Conservation (phyloP, 306 rosid genomes). For the Crataegus laevigata region DNA sequence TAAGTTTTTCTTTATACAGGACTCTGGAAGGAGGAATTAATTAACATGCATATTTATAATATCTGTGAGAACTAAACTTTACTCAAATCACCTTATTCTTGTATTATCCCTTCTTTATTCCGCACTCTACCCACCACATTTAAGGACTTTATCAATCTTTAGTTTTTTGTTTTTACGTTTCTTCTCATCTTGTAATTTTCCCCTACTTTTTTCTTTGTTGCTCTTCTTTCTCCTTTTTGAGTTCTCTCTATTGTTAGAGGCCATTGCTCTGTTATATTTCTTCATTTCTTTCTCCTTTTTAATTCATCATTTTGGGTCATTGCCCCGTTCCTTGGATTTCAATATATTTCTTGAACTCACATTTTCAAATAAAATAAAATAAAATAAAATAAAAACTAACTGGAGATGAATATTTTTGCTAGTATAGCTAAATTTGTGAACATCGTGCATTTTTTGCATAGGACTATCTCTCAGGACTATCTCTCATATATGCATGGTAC, state of each 20-base stretch:
- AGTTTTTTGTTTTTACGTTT: slow-evolving; percentile 45
- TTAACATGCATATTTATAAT: slow-evolving; percentile 1
- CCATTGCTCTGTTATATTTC: too few relatives aligned
- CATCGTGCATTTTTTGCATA: background rate
- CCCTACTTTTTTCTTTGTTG: slow-evolving; percentile 26
- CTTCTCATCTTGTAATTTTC: slow-evolving; percentile 40
- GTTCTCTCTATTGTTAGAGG: background rate
- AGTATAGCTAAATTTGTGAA: too few relatives aligned
- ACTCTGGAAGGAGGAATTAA: slow-evolving; percentile 15
- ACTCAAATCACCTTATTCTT: slow-evolving; percentile 55
- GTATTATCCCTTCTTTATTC: slow-evolving; percentile 65
- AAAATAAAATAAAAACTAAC: too few relatives aligned
- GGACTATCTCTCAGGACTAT: too few relatives aligned
- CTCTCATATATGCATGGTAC: background rate
- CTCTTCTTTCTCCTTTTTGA: slow-evolving; percentile 29
- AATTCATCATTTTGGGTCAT: background rate
- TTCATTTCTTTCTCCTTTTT: slow-evolving; percentile 18
- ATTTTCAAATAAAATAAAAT: too few relatives aligned
- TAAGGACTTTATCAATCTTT: slow-evolving; percentile 50
- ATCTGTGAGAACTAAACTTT: slow-evolving; percentile 3
- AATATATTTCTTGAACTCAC: too few relatives aligned
- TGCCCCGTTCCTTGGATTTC: background rate
- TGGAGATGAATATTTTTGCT: too few relatives aligned
- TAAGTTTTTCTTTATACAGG: slow-evolving; percentile 24
- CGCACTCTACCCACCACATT: slow-evolving; percentile 31